Evolutionary conservation across 78 protist species (phyloP).

Genomic region (Monocercomonoides exilis): DNA sequence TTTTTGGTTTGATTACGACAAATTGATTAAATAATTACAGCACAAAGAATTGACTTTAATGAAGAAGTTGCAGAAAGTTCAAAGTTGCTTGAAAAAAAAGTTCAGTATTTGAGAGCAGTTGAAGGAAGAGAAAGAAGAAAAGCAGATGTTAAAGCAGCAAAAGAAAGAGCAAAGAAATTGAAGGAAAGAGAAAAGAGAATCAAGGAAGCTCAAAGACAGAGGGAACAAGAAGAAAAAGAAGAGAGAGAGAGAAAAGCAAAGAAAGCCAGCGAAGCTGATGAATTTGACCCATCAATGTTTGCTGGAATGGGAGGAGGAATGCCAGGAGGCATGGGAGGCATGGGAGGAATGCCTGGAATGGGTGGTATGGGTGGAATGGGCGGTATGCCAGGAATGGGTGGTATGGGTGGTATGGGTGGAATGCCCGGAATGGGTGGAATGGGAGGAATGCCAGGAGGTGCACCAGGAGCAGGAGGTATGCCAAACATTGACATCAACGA

Average conservation of each 20-base stretch:
- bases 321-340: background rate
- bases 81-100: background rate
- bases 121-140: background rate
- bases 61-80: background rate
- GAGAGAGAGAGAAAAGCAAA: background rate
- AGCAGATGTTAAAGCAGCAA: too few species aligned
- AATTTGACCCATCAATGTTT: background rate
- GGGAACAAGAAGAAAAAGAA: background rate
- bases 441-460: background rate
- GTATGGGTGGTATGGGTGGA: background rate
- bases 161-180: background rate
- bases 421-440: background rate
- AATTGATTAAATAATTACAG: background rate
- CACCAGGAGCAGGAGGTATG: background rate
- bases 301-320: background rate
- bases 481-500: slow-evolving; percentile 17
- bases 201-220: background rate
- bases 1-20: background rate
- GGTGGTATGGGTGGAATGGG: slow-evolving; percentile 14
- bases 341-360: slow-evolving; percentile 3
- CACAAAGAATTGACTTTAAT: background rate
- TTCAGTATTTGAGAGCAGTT: background rate
- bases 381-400: slow-evolving; percentile 3
- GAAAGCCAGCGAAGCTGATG: background rate
- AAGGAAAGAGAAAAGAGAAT: background rate